Evolutionary conservation across 208 protist genomes (phyloP), one percentile per base, ranked within the genome.

Genomic region (Trypanosoma congolense): DNA sequence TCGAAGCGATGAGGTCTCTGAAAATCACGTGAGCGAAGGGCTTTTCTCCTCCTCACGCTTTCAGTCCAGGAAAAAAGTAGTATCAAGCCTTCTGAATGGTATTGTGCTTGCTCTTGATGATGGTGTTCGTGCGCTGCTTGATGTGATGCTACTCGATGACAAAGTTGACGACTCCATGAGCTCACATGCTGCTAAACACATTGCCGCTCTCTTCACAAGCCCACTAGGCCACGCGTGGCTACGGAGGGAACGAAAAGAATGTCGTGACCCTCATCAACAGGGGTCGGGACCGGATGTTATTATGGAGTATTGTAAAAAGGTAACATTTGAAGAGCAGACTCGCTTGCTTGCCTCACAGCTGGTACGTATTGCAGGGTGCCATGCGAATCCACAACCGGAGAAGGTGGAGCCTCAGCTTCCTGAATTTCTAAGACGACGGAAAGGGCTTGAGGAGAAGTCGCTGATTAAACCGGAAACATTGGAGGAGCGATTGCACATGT

Each of bases 401-500:
- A 36, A 44, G 6, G 41, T 24, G n/a, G 9, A 55, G 22, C 12
- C 16, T 31, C 14, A 29, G 21, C 12, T 31, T 6, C 25, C 51
- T 48, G 6, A 2, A 16, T 67, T 67, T 56, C 38, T 59, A 24
- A 25, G 45, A 19, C 21, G 46, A 31, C 36, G 24, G 40, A 14
- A 54, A n/a, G 2, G 19, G 1, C 41, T 48, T 2, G 14, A 14
- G 42, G 48, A 52, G 44, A 52, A 9, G 33, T 35, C 33, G n/a
- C 59, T 56, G 2, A 54, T 90, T 26, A 77, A 83, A 12, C 26
- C 30, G 12, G 81, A 94, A 54, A 94, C 87, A 2, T 2, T 94
- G 1, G 74, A 87, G 62, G 75, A 92, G 33, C 75, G 87, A 5
- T 70, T 94, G 12, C 80, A 92, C 43, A 46, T 86, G 9, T 75